Conservation (phyloP, 371 early-diverging fungal species). For the Entomophthora muscae region DNA sequence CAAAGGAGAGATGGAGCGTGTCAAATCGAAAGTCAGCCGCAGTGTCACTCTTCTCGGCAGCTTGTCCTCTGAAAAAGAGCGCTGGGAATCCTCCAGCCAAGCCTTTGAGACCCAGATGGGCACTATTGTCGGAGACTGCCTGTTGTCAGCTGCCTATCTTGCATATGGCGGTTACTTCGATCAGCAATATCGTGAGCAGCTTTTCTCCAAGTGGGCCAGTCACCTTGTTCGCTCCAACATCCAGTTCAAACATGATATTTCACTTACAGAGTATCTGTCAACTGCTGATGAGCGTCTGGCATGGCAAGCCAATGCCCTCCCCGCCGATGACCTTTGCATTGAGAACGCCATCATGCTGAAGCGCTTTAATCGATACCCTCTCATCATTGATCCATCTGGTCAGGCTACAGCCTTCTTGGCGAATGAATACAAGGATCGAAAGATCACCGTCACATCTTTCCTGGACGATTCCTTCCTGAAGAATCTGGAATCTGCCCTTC, state of each 20-base stretch:
- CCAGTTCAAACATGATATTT: constrained; percentile 61
- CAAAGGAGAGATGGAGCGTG: constrained; percentile 88
- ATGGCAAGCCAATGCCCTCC: constrained; percentile 78
- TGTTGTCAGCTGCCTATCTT: constrained; percentile 81
- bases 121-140: constrained; percentile 95
- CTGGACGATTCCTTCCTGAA: constrained; percentile 93
- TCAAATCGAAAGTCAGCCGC: constrained; percentile 85
- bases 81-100: constrained; percentile 84
- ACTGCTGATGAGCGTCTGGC: constrained; percentile 80
- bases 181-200: constrained; percentile 76
- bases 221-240: constrained; percentile 61
- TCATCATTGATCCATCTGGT: constrained; percentile 94
- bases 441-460: constrained; percentile 90
- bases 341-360: constrained; percentile 96
- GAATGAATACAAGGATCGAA: constrained; percentile 69
- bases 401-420: constrained; percentile 79
- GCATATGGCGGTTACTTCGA: constrained; percentile 96
- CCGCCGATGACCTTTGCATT: constrained; percentile 82
- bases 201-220: constrained; percentile 59
- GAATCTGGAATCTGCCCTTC: constrained; percentile 88
- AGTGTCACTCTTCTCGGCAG: constrained; percentile 77
- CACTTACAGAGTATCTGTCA: constrained; percentile 80
- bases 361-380: constrained; percentile 85
- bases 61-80: constrained; percentile 77
- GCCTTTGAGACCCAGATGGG: constrained; percentile 92